Percentiles rank a stretch among this genome's conserved stretches.
Conservation (phyloP, 805 yeast species). For the Wickerhamiella kurtzmanii region DNA sequence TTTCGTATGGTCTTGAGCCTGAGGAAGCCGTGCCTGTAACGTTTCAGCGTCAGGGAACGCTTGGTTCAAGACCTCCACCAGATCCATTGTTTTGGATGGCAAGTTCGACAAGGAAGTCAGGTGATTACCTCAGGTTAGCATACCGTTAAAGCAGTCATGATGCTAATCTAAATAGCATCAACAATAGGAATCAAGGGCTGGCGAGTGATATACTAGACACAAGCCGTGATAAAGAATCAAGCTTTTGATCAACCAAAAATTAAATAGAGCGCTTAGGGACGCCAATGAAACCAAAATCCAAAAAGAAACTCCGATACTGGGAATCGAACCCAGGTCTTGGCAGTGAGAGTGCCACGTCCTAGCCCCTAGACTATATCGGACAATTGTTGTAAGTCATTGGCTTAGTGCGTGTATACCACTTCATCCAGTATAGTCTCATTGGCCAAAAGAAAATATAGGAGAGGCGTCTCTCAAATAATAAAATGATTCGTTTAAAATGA, state of each 20-base stretch:
- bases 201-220: no score
- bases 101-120: not conserved
- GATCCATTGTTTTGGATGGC: constrained; percentile 28
- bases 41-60: constrained; percentile 40
- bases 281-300: no score
- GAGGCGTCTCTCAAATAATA: no score
- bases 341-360: constrained; percentile 18
- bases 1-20: constrained; percentile 37
- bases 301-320: constrained; percentile 15
- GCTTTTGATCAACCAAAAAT: not conserved
- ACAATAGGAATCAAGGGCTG: no score
- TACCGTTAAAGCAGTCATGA: no score
- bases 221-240: no score
- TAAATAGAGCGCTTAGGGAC: no score
- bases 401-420: not conserved
- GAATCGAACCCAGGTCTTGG: constrained; percentile 17
- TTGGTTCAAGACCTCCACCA: constrained; percentile 37
- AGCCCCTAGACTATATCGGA: constrained; percentile 18
- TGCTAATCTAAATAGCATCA: no score
- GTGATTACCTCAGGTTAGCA: not conserved
- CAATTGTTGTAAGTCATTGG: not conserved
- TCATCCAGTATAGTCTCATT: no score
- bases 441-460: no score
- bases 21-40: constrained; percentile 35
- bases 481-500: no score